These are phyloP conservation scores for Myxozyma monticola DNA, from an alignment of 805 yeast species.

Conservation along the genomic window DNA sequence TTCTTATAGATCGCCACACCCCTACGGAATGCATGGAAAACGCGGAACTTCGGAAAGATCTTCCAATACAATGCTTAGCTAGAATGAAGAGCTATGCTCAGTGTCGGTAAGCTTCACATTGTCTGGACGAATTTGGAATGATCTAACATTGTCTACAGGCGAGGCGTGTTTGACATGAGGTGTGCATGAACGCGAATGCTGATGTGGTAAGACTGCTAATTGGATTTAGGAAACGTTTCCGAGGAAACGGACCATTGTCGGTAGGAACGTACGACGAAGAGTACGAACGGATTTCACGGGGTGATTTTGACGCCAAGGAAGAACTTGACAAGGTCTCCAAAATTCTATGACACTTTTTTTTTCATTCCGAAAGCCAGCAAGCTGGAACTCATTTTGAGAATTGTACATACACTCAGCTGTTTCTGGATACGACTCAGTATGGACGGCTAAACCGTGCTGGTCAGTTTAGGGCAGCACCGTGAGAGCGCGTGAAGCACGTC, in stretches of 20 bases:
- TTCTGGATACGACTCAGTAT: too few relatives aligned
- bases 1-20: constrained; percentile 80
- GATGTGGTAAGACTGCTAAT: too few relatives aligned
- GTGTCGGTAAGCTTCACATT: constrained; percentile 52
- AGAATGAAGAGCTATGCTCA: constrained; percentile 84
- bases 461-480: too few relatives aligned
- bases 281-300: constrained; percentile 72
- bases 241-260: constrained; percentile 91
- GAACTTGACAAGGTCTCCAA: constrained; percentile 69
- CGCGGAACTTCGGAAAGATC: constrained; percentile 69
- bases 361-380: not conserved
- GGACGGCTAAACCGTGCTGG: too few relatives aligned
- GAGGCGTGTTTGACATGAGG: constrained; percentile 84
- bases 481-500: too few relatives aligned
- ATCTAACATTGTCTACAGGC: constrained; percentile 32
- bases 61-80: constrained; percentile 86
- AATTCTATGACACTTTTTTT: constrained; percentile 13
- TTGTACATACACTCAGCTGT: not conserved
- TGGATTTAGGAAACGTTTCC: constrained; percentile 63
- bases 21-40: constrained; percentile 85
- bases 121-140: not conserved
- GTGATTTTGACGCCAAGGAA: constrained; percentile 77
- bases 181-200: constrained; percentile 4
- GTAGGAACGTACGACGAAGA: constrained; percentile 92
- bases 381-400: not conserved